A percentile compares a stretch with the other conserved stretches of the same genome.
These are phyloP conservation scores for Aspergillus flavus DNA, from an alignment of 2,329 filamentous ascomycete genomes.

Conservation along the genomic window DNA sequence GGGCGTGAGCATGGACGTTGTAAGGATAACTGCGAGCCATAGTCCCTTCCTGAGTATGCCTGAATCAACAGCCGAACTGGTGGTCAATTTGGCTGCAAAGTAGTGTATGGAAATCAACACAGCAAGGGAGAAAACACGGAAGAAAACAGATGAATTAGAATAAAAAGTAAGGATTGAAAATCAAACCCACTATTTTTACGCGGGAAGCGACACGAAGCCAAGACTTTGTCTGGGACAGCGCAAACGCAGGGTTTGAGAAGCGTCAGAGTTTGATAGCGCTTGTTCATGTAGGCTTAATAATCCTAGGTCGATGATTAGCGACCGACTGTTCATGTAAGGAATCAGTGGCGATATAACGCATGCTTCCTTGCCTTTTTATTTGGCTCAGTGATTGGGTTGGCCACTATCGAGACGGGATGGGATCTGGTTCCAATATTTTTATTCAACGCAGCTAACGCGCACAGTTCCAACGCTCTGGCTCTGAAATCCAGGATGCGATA, in stretches of 20 bases:
- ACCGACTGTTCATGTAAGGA: neutral
- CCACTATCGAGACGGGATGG: too few relatives aligned
- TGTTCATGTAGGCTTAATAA: neutral
- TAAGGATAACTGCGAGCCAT: neutral
- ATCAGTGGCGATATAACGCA: neutral
- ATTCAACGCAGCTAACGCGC: neutral
- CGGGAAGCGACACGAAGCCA: neutral
- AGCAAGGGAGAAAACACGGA: neutral
- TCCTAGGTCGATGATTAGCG: neutral
- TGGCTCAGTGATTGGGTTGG: too few relatives aligned
- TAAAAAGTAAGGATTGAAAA: neutral
- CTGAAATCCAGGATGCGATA: neutral
- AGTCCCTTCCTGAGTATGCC: neutral
- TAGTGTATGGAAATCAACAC: neutral
- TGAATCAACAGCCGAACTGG: neutral
- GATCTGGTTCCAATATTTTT: too few relatives aligned
- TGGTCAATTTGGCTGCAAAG: neutral
- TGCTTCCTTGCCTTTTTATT: neutral
- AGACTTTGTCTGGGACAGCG: neutral
- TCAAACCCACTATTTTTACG: neutral
- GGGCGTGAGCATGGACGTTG: neutral
- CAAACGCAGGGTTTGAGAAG: too few relatives aligned
- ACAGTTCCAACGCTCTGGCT: neutral
- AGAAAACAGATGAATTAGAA: neutral
- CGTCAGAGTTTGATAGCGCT: neutral